Evolutionary conservation across 2,329 filamentous ascomycete genomes (phyloP), one percentile per base, ranked within the genome.

Genomic region (Fusarium pseudograminearum): DNA sequence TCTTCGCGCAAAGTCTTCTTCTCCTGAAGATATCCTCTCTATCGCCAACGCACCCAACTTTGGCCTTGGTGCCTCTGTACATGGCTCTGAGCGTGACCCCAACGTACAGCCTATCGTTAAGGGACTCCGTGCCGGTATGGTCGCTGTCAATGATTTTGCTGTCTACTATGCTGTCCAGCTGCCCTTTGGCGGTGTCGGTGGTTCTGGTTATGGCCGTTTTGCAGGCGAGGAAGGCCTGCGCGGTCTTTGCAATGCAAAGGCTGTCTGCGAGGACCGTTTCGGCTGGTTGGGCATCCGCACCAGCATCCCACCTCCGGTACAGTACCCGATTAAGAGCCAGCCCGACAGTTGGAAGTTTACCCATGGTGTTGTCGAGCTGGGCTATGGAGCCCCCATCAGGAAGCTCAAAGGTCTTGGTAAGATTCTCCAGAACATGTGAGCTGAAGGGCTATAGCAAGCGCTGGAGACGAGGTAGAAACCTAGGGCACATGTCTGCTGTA

Each of bases 101-200:
- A 85, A 88, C 51, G 83, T 97, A 2, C 80, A 86, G 18, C 82
- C 82, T 18, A 88, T 97, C 30, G 89, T 95, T 3, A 80, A 80
- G 22, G 87, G 89, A 26, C 85, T 98, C 53, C 88, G 91, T 67
- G 90, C 92, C 0, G 96, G 96, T 45, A 98, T 97, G 92, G 93
- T 98, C 1, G 90, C 93, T 26, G 88, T 99, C 72, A 99, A 99
- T 78, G 96, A 99, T 82, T 99, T 99, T 76, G 96, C 91, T 22
- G 91, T 90, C 30, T 98, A 90, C 79, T 99, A 99, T 77, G 93
- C 95, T 54, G 94, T 97, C 10, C 94, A 97, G 80, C 82, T 99
- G 40, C 96, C 96, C 1, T 99, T 99, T 80, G 96, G 96, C 38
- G 96, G 94, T 56, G 89, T 93, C n/a, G 89, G 88, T 61, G 95